Percentiles rank a stretch among this genome's conserved stretches.
phyloP scores from a whole-genome alignment of 2,329 filamentous ascomycete species.

The Zymoseptoria crescenta region DNA sequence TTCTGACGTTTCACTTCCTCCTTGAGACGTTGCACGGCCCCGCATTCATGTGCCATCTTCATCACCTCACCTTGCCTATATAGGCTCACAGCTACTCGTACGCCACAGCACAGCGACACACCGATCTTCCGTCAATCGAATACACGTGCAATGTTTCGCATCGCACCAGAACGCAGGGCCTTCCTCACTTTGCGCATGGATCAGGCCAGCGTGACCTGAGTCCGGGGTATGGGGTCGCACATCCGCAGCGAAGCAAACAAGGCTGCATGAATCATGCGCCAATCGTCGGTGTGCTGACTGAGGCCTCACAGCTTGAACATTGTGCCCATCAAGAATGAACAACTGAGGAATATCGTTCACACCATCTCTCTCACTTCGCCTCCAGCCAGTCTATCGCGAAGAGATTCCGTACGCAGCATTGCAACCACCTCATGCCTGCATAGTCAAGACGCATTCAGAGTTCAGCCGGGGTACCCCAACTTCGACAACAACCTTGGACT shows the following conservation, averaged over 20 bases:
- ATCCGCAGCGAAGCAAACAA: constrained; percentile 6
- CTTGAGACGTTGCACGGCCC: not conserved
- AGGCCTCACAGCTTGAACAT: not conserved
- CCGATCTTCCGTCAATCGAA: not conserved
- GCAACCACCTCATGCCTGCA: not conserved
- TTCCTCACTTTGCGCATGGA: not conserved
- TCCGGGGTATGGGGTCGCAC: not conserved
- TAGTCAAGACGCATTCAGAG: not conserved
- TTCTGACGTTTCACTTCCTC: not conserved
- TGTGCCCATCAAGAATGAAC: no score
- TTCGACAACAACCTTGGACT: not conserved
- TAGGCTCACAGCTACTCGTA: not conserved
- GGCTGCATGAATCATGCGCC: constrained; percentile 2
- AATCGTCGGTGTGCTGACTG: not conserved
- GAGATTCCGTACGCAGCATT: no score
- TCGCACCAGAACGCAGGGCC: not conserved
- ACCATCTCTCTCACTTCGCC: no score
- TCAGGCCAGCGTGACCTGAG: not conserved
- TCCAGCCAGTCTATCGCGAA: no score
- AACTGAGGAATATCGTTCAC: no score
- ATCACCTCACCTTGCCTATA: not conserved
- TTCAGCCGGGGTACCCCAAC: not conserved
- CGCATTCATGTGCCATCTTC: not conserved
- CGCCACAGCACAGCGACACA: no score
- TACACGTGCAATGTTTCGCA: not conserved